phyloP scores from a whole-genome alignment of 148 eudicot species.

The Amaranthus cruentus region DNA sequence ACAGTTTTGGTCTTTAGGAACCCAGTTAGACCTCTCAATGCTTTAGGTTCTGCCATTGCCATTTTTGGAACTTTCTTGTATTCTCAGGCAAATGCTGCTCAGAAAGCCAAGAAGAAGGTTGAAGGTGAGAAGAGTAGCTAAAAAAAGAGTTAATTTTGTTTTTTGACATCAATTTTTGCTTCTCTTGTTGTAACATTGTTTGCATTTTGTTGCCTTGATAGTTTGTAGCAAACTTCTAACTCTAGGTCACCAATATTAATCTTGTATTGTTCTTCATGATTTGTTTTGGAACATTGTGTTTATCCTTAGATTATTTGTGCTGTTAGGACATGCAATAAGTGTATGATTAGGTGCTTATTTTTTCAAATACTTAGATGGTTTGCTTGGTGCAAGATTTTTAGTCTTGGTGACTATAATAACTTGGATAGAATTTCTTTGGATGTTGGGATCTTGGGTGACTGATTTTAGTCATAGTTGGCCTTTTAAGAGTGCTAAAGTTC shows the following conservation, averaged over 20 bases:
- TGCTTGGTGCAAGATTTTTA: neutral
- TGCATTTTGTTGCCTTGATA: neutral
- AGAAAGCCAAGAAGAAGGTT: constrained; percentile 49
- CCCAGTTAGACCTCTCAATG: constrained; percentile 82
- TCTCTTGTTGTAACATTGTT: constrained; percentile 3
- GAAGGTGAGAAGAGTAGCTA: constrained; percentile 53
- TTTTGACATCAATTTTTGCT: neutral
- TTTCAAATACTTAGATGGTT: neutral
- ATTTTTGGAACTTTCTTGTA: constrained; percentile 86
- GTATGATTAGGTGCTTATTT: neutral
- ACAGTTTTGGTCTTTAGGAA: constrained; percentile 76
- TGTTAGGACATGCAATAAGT: constrained; percentile 3
- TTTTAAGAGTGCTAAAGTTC: too few species aligned
- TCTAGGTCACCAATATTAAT: too few species aligned
- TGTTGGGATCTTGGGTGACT: too few species aligned
- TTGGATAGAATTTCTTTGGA: too few species aligned
- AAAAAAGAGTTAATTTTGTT: constrained; percentile 2
- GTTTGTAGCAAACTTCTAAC: neutral
- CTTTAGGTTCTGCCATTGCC: constrained; percentile 80
- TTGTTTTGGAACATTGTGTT: neutral
- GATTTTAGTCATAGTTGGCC: too few species aligned
- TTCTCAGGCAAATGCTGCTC: constrained; percentile 61
- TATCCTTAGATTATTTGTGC: neutral
- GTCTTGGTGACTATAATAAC: neutral
- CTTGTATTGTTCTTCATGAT: neutral